Percentiles rank a stretch among this genome's conserved stretches.
Evolutionary conservation across 2,329 filamentous ascomycete species (phyloP).

Genomic region (Plectosphaerella cucumerina): DNA sequence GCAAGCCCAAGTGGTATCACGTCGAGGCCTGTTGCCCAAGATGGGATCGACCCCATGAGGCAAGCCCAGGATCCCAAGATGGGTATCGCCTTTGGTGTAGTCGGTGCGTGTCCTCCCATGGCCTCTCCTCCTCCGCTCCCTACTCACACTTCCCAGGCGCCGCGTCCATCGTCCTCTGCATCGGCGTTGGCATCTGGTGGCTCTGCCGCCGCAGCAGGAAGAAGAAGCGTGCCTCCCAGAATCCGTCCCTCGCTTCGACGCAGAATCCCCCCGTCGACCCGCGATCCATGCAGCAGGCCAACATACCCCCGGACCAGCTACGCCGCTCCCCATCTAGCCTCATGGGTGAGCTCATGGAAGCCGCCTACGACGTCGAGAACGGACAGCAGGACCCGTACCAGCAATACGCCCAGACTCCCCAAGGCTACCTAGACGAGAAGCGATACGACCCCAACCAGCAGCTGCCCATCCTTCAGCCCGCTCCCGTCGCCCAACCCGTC

Average conservation of each 20-base stretch:
- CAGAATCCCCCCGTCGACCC: constrained; percentile 1
- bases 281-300: constrained; percentile 1
- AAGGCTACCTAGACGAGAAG: constrained; percentile 15
- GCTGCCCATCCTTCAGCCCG: constrained; percentile 10
- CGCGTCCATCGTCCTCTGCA: constrained; percentile 5
- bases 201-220: constrained; percentile 4
- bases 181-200: constrained; percentile 10
- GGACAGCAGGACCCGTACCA: constrained; percentile 2
- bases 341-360: constrained; percentile 16
- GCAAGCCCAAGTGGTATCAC: neutral
- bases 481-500: constrained; percentile 11
- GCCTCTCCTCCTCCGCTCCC: neutral
- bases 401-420: constrained; percentile 3
- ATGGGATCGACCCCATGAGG: constrained; percentile 2
- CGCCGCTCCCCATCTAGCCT: constrained; percentile 10
- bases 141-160: constrained; percentile 3
- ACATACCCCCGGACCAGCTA: neutral
- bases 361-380: constrained; percentile 15
- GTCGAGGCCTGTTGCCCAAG: constrained; percentile 2
- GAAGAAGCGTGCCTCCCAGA: constrained; percentile 1
- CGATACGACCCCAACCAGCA: constrained; percentile 6
- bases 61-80: constrained; percentile 6
- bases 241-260: constrained; percentile 1
- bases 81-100: constrained; percentile 10
- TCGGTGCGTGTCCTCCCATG: constrained; percentile 1